Evolutionary conservation across 2,329 filamentous ascomycete species (phyloP), one percentile per base, ranked within the genome.

Genomic region (Fusarium verrucosum): DNA sequence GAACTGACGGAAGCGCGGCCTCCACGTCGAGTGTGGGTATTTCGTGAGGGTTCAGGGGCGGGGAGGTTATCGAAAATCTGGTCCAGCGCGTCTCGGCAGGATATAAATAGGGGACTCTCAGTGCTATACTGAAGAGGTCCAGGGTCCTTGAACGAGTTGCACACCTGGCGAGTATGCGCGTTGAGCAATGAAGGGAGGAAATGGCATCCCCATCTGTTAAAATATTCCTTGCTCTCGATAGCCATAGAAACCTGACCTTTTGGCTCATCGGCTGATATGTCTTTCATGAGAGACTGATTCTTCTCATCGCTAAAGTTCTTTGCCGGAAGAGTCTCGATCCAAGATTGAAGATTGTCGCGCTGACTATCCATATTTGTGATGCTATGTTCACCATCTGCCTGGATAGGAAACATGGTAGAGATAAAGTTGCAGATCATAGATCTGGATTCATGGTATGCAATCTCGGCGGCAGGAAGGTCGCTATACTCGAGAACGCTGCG

Each of bases 61-160:
- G 81, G 80, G 1, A 83, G 73, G 7, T 65, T 73, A 57, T 85
- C 81, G 60, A 86, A 86, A 1, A 80, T 80, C 0, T 65, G 65
- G 53, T 86, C 82, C 0, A 88, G 79, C 2, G 73, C 66, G 43
- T 84, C 77, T 10, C 84, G 77, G 67, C 82, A 87, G 7, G 72
- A 63, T 14, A 73, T 70, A 69, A 89, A 89, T 4, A 88, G 75
- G 0, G 81, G 78, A 47, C 82, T 86, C 2, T 79, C 70, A 1
- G 67, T 66, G 16, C 85, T 81, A 65, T 88, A 89, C 61, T 80
- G 77, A 8, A 85, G 78, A 5, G 86, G 84, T 0, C 86, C 86
- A 0, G 82, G 76, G 58, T 89, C 87, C 68, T 87, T 87, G 80
- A 88, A 88, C 0, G 82, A 83, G 70, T 87, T 87, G 76, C 86